These are phyloP conservation scores for Thielaviopsis cerberus DNA, from an alignment of 2,329 filamentous ascomycete species.

Conservation along the genomic window DNA sequence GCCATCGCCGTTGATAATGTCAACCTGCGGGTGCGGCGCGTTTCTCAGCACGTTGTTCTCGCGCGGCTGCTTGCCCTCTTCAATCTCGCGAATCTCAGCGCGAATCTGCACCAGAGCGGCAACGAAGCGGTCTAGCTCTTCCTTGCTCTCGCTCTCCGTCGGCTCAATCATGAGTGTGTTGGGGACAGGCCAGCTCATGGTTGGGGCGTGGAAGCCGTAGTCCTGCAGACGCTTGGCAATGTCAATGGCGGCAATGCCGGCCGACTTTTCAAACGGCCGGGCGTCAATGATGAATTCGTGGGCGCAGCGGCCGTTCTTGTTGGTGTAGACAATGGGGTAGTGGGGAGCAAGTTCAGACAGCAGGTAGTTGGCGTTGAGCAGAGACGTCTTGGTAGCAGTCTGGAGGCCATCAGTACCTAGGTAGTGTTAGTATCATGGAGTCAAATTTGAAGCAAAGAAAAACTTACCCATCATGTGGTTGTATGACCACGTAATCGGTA, in stretches of 20 bases:
- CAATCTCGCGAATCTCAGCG: conserved; percentile 64
- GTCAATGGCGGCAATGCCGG: conserved; percentile 79
- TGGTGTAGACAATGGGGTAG: conserved; percentile 88
- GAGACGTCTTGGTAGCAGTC: conserved; percentile 73
- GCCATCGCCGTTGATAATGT: conserved; percentile 44
- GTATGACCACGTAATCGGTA: conserved; percentile 89
- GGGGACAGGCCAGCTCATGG: conserved; percentile 89
- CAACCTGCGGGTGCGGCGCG: conserved; percentile 67
- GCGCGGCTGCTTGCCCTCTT: conserved; percentile 56
- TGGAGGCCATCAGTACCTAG: conserved; percentile 50
- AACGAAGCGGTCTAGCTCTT: conserved; percentile 83
- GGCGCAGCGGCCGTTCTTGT: conserved; percentile 68
- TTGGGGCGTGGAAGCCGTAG: conserved; percentile 92
- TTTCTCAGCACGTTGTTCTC: conserved; percentile 76
- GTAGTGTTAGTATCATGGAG: conserved; percentile 1
- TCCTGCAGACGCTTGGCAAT: conserved; percentile 93
- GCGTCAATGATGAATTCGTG: conserved; percentile 95
- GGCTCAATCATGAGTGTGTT: conserved; percentile 98
- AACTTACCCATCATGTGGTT: conserved; percentile 72
- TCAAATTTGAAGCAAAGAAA: not conserved
- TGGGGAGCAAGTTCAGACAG: conserved; percentile 69
- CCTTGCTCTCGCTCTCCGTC: conserved; percentile 81
- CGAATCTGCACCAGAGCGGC: conserved; percentile 78
- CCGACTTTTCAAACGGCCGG: conserved; percentile 64
- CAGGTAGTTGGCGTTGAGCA: conserved; percentile 97